These are phyloP conservation scores for Helichrysum umbraculigerum DNA, from an alignment of 129 eudicot species.

Conservation along the genomic window DNA sequence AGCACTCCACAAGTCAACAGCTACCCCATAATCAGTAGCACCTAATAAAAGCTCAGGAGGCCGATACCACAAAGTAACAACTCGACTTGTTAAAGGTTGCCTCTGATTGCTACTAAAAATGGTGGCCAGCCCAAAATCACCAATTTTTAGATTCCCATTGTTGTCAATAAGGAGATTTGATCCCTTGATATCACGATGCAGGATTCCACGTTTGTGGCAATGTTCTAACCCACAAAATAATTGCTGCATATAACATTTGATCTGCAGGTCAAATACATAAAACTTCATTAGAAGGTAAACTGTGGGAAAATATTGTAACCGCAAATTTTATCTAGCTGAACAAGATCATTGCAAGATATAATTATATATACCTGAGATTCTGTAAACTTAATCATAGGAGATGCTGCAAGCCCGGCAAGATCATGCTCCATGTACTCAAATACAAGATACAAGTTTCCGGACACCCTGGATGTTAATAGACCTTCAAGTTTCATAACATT, in stretches of 20 bases:
- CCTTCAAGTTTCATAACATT: conserved; percentile 90
- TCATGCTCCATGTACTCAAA: conserved; percentile 90
- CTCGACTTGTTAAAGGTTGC: conserved; percentile 72
- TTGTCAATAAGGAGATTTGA: conserved; percentile 61
- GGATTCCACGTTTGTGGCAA: conserved; percentile 63
- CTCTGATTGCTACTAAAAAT: conserved; percentile 44
- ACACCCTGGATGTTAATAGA: conserved; percentile 67
- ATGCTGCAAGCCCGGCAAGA: conserved; percentile 77
- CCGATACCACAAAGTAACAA: conserved; percentile 79
- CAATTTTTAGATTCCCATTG: conserved; percentile 65
- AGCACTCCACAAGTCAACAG: conserved; percentile 80
- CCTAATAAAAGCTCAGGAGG: conserved; percentile 79
- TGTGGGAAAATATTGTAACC: neutral
- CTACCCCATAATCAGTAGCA: conserved; percentile 67
- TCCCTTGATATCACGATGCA: conserved; percentile 80
- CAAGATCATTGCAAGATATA: conserved; percentile 11
- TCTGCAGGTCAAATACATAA: conserved; percentile 39
- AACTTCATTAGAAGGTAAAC: conserved; percentile 19
- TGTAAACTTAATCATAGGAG: conserved; percentile 59
- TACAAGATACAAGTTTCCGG: conserved; percentile 80
- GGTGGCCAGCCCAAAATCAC: conserved; percentile 76
- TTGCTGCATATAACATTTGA: conserved; percentile 71
- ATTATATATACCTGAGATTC: conserved; percentile 59
- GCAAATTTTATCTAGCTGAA: neutral
- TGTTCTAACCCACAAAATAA: conserved; percentile 66